Conservation (phyloP, 305 asterid genomes). For the Euphrasia arctica region DNA sequence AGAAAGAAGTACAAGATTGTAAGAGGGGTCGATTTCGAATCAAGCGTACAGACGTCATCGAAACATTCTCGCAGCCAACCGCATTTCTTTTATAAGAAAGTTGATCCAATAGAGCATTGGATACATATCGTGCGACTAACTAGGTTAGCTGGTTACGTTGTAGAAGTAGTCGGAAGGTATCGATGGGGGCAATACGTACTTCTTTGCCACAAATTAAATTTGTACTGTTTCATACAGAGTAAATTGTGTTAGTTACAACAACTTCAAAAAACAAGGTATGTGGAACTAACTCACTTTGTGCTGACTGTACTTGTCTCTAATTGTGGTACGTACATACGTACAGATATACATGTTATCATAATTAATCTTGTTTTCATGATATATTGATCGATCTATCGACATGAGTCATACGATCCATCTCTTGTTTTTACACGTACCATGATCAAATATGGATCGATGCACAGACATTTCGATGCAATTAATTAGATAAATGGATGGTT, state of each 20-base stretch:
- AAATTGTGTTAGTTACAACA: not conserved
- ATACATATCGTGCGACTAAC: not conserved
- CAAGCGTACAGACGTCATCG: no score
- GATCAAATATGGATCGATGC: no score
- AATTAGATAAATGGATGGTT: no score
- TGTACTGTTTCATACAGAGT: slow-evolving; percentile 49
- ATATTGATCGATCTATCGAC: no score
- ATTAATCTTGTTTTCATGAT: no score
- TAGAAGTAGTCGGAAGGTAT: slow-evolving; percentile 76
- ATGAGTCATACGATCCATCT: no score
- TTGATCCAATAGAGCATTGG: slow-evolving; percentile 36
- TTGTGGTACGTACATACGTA: slow-evolving; percentile 26
- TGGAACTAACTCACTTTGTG: slow-evolving; percentile 38
- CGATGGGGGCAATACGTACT: slow-evolving; percentile 60
- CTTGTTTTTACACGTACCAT: no score
- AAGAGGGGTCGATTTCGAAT: not conserved
- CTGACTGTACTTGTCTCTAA: slow-evolving; percentile 57
- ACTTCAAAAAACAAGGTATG: not conserved
- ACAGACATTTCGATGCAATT: no score
- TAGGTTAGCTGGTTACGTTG: slow-evolving; percentile 34
- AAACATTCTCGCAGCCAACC: no score
- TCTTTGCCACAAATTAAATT: slow-evolving; percentile 80
- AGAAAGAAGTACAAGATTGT: not conserved
- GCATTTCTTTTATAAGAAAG: no score
- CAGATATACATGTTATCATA: no score